phyloP scores from a whole-genome alignment of 495 filamentous ascomycete species.

The Daldinia childiae region DNA sequence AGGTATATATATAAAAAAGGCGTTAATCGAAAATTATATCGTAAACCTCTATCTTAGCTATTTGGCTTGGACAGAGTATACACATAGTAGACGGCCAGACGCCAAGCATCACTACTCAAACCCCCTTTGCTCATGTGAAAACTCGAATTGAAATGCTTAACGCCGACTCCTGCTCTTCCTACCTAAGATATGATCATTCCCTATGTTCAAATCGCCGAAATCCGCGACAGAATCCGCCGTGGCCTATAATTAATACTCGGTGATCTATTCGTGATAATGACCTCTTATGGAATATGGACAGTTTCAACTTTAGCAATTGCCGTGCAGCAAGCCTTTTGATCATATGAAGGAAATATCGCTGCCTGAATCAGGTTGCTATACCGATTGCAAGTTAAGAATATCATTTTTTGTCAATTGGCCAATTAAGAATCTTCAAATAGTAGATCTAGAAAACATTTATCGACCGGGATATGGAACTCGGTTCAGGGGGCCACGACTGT shows the following conservation, averaged over 20 bases:
- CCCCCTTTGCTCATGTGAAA: no score
- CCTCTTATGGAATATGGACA: neutral
- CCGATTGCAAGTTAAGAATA: neutral
- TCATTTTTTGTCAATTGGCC: neutral
- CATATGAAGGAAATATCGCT: conserved; percentile 1
- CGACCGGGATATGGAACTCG: neutral
- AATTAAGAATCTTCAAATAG: neutral
- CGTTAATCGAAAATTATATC: neutral
- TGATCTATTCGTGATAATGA: neutral
- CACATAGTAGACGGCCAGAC: no score
- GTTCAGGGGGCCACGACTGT: neutral
- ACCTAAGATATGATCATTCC: neutral
- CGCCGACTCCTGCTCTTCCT: neutral
- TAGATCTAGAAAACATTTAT: conserved; percentile 4
- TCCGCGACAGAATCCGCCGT: neutral
- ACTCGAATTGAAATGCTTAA: no score
- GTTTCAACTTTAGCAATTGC: conserved; percentile 5
- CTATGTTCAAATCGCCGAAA: neutral
- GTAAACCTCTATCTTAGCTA: no score
- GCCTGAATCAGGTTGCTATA: conserved; percentile 2
- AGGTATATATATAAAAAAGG: neutral
- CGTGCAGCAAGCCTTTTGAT: neutral
- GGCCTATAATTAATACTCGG: neutral
- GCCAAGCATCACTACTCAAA: no score
- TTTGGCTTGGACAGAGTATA: no score